Evolutionary conservation across 306 rosid species (phyloP), one percentile per base, ranked within the genome.

Genomic region (Cucurbita pepo): DNA sequence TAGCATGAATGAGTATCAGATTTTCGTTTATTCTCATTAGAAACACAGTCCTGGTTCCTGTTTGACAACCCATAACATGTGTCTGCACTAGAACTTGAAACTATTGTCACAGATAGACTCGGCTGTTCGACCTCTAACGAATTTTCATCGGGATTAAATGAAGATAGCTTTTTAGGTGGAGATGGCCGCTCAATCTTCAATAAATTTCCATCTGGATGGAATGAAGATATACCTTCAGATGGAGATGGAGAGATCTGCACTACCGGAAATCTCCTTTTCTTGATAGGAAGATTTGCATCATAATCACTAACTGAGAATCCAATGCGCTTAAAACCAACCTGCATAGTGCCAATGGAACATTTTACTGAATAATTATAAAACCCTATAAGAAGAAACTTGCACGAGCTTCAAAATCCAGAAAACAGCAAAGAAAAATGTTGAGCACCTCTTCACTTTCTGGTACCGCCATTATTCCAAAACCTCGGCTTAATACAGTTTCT

Each of bases 231-330:
- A 61, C 83, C 98, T 76, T 84, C 88, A 77, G 88, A 63, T 69
- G 81, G 76, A 63, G 98, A 85, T 3, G 98, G 84, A 61, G 88
- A 51, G 47, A 92, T 80, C 43, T 64, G 81, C 76, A 81, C 64
- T 70, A 84, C 41, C 5, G 88, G 95, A 73, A 84, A 90, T 82
- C 89, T 83, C 82, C 99, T 86, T 83, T 94, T 94, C 95, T 94
- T 94, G 83, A 94, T 91, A 48, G 99, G 99, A 72, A 94, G 89
- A 85, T 91, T 93, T 84, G 94, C 87, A 86, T 80, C 77, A 80
- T 86, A 90, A 86, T 83, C 89, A 86, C 89, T 84, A 83, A 82
- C 74, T 44, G 85, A 85, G 84, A 87, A 84, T 70, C 76, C 81
- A 78, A 72, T 74, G 71, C 95, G 84, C 75, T 89, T 89, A 66